These are phyloP conservation scores for Cladosporium velox DNA, from an alignment of 2,329 filamentous ascomycete species.

Conservation along the genomic window DNA sequence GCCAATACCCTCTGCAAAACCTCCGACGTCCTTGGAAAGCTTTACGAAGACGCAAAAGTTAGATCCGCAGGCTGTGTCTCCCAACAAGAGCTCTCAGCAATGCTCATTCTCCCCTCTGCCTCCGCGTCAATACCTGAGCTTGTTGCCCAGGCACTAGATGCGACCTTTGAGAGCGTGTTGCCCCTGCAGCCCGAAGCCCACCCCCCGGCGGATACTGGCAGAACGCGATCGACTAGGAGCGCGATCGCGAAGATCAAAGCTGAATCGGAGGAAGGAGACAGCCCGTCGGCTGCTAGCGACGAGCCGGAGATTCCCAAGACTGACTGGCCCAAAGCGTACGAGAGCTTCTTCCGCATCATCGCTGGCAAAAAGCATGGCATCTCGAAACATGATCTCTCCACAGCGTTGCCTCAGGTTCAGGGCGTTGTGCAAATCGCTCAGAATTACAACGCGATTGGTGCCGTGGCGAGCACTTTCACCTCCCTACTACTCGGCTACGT, in stretches of 20 bases:
- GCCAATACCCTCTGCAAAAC: not conserved
- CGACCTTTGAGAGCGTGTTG: not conserved
- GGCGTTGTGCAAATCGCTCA: slow-evolving; percentile 33
- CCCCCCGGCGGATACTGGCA: not conserved
- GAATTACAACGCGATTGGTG: slow-evolving; percentile 20
- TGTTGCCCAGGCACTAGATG: not conserved
- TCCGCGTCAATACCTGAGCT: not conserved
- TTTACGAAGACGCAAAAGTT: not conserved
- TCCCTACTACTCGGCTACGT: not conserved
- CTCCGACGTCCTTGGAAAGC: not conserved
- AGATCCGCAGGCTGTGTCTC: not conserved
- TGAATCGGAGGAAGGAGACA: not conserved
- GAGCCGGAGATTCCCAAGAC: too few species aligned
- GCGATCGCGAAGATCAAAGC: not conserved
- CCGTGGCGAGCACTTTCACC: not conserved
- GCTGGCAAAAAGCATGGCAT: slow-evolving; percentile 16
- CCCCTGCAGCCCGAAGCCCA: not conserved
- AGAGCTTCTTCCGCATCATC: slow-evolving; percentile 33
- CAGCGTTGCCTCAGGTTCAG: slow-evolving; percentile 34
- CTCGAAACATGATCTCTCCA: slow-evolving; percentile 22
- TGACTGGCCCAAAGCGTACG: slow-evolving; percentile 27
- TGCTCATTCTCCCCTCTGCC: not conserved
- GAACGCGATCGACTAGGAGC: not conserved
- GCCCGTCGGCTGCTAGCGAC: not conserved
- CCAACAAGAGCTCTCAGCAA: not conserved